Conservation (phyloP, 2,329 filamentous ascomycete species). For the Grosmannia serpens region DNA sequence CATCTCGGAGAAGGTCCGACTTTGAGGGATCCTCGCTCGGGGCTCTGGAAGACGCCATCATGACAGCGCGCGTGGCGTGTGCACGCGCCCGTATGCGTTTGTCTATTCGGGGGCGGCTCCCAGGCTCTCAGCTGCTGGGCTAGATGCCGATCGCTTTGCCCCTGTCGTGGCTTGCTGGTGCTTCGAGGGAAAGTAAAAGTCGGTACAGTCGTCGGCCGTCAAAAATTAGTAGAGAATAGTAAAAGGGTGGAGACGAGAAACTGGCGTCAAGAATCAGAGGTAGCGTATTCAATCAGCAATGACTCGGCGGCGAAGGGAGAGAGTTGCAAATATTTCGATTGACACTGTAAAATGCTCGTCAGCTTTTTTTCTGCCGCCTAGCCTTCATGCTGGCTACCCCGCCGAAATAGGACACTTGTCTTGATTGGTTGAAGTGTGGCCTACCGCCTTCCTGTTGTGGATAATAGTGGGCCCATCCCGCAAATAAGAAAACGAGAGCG, state of each 20-base stretch:
- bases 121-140: neutral
- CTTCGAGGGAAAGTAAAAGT: neutral
- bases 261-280: neutral
- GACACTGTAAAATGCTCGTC: neutral
- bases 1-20: conserved; percentile 40
- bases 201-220: neutral
- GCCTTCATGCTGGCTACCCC: neutral
- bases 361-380: conserved; percentile 5
- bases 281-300: neutral
- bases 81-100: neutral
- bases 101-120: neutral
- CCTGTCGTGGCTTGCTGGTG: no score
- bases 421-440: neutral
- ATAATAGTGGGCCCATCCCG: neutral
- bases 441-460: conserved; percentile 7
- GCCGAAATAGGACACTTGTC: neutral
- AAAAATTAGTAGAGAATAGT: neutral
- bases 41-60: conserved; percentile 8
- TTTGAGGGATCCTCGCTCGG: conserved; percentile 25
- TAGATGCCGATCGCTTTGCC: no score
- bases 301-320: neutral
- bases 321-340: neutral
- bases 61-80: neutral
- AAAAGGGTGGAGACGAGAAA: neutral
- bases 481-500: neutral